Evolutionary conservation across 2,329 filamentous ascomycete genomes (phyloP), one percentile per base, ranked within the genome.

Genomic region (Trichophyton mentagrophytes): DNA sequence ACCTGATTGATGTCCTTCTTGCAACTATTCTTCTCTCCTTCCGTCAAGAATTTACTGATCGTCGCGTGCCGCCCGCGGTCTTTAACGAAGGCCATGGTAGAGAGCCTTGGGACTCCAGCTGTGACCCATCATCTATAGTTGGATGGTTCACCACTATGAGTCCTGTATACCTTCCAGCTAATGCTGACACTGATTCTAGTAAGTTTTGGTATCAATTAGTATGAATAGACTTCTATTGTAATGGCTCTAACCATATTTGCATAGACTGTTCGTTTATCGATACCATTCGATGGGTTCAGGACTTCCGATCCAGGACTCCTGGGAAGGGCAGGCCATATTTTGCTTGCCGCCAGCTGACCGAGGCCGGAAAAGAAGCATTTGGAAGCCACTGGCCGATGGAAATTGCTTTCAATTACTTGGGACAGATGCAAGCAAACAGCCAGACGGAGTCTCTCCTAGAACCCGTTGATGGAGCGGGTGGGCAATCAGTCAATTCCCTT

Each of bases 91-190:
- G 77, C 0, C 77, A 80, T 62, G 78, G 78, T 8, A 73, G 78
- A 25, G 77, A 79, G 64, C 65, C 75, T 0, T 79, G 76, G 70
- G 71, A 76, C 61, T 40, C 70, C 1, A 71, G 67, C 13, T 70
- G 79, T 58, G 78, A 80, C 58, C 69, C 79, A 2, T 77, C 77
- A 0, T 67, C 73, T 25, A 80, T 78, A 0, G 72, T 79, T 4
- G 78, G 78, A 4, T 80, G 78, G 78, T 80, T 79, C 60, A 79
- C 78, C 0, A 77, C 77, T 42, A 70, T 79, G 61, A 73, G 72
- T 17, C 77, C 77, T 20, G 65, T 79, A 2, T 69, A 70, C 53
- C 66, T 76, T 1, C 64, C 68, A 15, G n/a, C 11, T 33, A 58
- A 61, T 36, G 57, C 27, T 3, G 53, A 61, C 30, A 55, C 49